Evolutionary conservation across 192 early-diverging fungal species (phyloP).

Genomic region (Geosiphon pyriformis): DNA sequence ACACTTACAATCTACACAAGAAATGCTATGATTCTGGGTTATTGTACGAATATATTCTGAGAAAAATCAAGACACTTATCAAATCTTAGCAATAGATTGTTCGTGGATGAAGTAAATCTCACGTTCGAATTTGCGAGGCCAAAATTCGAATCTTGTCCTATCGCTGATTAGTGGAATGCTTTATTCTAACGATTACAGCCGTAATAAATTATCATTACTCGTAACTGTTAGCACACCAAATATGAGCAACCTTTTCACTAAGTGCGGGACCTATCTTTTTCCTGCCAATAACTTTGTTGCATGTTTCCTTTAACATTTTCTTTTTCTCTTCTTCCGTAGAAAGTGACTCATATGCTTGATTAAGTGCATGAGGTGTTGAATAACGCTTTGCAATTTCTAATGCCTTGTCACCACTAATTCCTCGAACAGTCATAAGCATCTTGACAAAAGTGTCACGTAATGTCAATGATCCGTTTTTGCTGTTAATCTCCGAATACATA

Average conservation of each 20-base stretch:
- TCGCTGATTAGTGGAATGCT: too few relatives aligned
- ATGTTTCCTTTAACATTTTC: slow-evolving; percentile 42
- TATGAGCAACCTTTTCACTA: slow-evolving; percentile 49
- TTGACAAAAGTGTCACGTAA: slow-evolving; percentile 74
- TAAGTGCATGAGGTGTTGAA: slow-evolving; percentile 58
- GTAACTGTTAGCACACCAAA: slow-evolving; percentile 54
- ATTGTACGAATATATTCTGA: too few relatives aligned
- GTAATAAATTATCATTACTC: too few relatives aligned
- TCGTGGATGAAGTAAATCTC: too few relatives aligned
- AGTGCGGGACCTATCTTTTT: slow-evolving; percentile 47
- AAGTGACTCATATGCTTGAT: slow-evolving; percentile 38
- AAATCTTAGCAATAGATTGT: too few relatives aligned
- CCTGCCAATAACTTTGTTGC: slow-evolving; percentile 29
- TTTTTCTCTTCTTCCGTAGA: slow-evolving; percentile 40
- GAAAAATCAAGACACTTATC: too few relatives aligned
- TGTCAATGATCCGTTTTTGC: slow-evolving; percentile 66
- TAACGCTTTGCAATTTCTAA: slow-evolving; percentile 60
- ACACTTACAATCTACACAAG: too few relatives aligned
- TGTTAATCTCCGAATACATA: slow-evolving; percentile 60
- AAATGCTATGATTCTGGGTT: too few relatives aligned
- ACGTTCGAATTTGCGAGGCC: too few relatives aligned
- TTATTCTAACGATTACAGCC: too few relatives aligned
- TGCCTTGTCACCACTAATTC: slow-evolving; percentile 84
- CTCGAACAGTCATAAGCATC: slow-evolving; percentile 81
- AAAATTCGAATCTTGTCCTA: too few relatives aligned